Conservation (phyloP, 1,284 basidiomycete genomes). For the Papiliotrema terrestris region DNA sequence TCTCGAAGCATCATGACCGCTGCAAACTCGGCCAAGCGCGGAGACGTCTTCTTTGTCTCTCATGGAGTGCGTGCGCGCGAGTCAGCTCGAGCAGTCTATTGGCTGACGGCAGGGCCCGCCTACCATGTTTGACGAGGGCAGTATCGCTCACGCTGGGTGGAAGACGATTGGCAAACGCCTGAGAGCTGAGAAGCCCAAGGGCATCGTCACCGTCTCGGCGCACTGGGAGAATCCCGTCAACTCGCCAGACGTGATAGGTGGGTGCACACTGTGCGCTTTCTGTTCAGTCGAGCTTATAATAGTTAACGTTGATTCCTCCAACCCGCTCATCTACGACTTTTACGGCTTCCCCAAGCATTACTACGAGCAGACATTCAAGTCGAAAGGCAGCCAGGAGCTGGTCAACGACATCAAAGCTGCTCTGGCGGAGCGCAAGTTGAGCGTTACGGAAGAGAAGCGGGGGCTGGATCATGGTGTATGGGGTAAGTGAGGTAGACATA, state of each 20-base stretch:
- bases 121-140: conserved; percentile 46
- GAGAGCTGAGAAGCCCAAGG: conserved; percentile 33
- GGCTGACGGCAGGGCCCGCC: conserved; percentile 45
- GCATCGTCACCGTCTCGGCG: conserved; percentile 50
- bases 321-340: conserved; percentile 52
- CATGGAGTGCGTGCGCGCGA: conserved; percentile 32
- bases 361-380: conserved; percentile 47
- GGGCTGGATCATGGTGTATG: conserved; percentile 53
- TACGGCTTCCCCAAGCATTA: conserved; percentile 49
- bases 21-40: conserved; percentile 6
- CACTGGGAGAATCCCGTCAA: conserved; percentile 50
- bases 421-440: conserved; percentile 31
- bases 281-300: neutral
- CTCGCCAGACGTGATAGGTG: conserved; percentile 27
- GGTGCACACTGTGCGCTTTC: conserved; percentile 7
- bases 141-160: conserved; percentile 50
- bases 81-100: conserved; percentile 7
- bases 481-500: too few species aligned
- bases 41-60: conserved; percentile 45
- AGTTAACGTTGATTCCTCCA: conserved; percentile 44
- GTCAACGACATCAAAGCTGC: conserved; percentile 30
- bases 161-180: conserved; percentile 42
- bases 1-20: neutral
- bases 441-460: conserved; percentile 27
- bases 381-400: conserved; percentile 23